phyloP scores from a whole-genome alignment of 2,329 filamentous ascomycete genomes.

The Microdochium paspali region DNA sequence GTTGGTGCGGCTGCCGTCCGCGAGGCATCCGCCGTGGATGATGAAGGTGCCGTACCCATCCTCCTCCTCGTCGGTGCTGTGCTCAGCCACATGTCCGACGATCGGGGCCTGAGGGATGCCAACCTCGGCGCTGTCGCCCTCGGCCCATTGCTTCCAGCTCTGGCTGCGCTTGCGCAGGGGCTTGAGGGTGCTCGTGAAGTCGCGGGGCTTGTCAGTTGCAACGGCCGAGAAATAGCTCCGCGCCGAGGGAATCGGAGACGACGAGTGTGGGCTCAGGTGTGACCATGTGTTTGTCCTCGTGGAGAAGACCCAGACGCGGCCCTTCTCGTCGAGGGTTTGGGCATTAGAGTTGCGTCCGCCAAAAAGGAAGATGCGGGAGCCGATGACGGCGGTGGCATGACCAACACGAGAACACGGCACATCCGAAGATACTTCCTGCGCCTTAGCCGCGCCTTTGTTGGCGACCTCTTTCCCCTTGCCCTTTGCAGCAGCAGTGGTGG shows the following conservation, averaged over 20 bases:
- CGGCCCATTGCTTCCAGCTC: constrained; percentile 46
- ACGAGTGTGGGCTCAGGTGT: constrained; percentile 45
- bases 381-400: constrained; percentile 59
- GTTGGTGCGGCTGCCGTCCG: constrained; percentile 46
- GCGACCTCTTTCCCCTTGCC: constrained; percentile 28
- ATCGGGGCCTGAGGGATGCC: constrained; percentile 52
- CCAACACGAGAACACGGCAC: constrained; percentile 64
- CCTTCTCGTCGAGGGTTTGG: constrained; percentile 63
- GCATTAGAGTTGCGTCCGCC: constrained; percentile 62
- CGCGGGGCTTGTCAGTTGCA: constrained; percentile 45
- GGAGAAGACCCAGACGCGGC: constrained; percentile 69
- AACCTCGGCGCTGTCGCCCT: constrained; percentile 42
- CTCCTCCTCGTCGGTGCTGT: constrained; percentile 49
- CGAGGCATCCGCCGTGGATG: constrained; percentile 67
- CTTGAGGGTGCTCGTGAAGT: constrained; percentile 28
- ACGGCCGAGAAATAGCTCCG: constrained; percentile 63
- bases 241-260: constrained; percentile 44
- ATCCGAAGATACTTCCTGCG: constrained; percentile 10
- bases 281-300: constrained; percentile 56
- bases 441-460: constrained; percentile 10
- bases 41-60: constrained; percentile 61
- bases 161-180: constrained; percentile 23
- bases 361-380: constrained; percentile 68
- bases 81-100: constrained; percentile 45
- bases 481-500: constrained; percentile 8